These are phyloP conservation scores for Dactylellina leptospora DNA, from an alignment of 2,329 filamentous ascomycete genomes.

Conservation along the genomic window DNA sequence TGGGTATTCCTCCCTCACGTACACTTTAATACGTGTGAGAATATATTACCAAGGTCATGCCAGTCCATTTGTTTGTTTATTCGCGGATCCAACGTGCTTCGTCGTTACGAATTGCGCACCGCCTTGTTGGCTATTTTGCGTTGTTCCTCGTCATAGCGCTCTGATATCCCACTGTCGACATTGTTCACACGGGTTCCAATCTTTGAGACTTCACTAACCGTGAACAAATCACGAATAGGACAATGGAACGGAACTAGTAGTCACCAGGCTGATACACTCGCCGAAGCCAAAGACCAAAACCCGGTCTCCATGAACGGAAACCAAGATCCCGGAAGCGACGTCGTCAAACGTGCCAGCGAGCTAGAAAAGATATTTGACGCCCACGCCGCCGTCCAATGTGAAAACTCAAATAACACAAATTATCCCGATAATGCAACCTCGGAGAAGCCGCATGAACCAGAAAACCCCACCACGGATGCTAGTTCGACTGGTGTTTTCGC, in stretches of 20 bases:
- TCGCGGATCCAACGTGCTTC: no score
- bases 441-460: background rate
- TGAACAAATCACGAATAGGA: conserved; percentile 61
- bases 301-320: conserved; percentile 72
- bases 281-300: conserved; percentile 68
- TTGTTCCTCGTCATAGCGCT: no score
- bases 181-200: no score
- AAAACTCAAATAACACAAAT: background rate
- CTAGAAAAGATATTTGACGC: conserved; percentile 58
- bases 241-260: conserved; percentile 71
- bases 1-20: no score
- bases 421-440: background rate
- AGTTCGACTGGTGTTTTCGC: background rate
- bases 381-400: background rate
- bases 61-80: no score
- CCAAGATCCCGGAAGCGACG: conserved; percentile 69
- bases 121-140: conserved; percentile 40
- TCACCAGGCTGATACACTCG: conserved; percentile 68
- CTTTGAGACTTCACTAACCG: no score
- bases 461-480: no score
- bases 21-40: no score
- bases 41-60: no score
- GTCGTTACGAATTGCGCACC: no score
- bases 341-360: conserved; percentile 67
- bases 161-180: no score